Evolutionary conservation across 2,329 filamentous ascomycete species (phyloP).

Genomic region (Epichloe scottii): DNA sequence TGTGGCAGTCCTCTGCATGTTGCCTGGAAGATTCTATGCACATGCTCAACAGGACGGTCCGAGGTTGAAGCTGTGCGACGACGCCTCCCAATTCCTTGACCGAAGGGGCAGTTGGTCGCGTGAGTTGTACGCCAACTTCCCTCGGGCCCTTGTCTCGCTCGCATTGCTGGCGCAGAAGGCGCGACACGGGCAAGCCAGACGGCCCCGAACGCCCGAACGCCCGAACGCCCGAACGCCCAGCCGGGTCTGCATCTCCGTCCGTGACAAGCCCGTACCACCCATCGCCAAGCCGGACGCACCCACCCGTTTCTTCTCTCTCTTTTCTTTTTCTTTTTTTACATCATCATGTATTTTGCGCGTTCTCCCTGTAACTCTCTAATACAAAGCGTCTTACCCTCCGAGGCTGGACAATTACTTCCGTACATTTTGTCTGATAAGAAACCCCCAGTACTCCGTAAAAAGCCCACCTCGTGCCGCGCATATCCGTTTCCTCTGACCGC

Average conservation of each 20-base stretch:
- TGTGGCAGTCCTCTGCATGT: not conserved
- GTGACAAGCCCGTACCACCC: not conserved
- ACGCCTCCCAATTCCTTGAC: not conserved
- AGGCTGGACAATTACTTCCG: no score
- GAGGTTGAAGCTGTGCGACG: not conserved
- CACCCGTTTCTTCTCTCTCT: not conserved
- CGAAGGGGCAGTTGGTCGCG: conserved; percentile 10
- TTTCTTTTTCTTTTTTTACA: no score
- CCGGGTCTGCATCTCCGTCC: not conserved
- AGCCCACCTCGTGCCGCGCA: no score
- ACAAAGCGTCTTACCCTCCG: no score
- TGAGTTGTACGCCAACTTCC: conserved; percentile 5
- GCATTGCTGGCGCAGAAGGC: no score
- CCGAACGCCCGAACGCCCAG: not conserved
- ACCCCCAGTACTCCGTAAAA: no score
- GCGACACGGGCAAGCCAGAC: not conserved
- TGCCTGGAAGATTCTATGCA: no score
- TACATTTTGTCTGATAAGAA: no score
- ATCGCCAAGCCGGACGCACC: not conserved
- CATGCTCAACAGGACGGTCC: no score
- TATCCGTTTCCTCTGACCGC: no score
- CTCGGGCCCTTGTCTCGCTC: not conserved
- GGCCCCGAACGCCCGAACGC: not conserved
- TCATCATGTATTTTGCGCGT: no score
- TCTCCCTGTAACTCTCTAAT: no score